Conservation (phyloP, 2,329 filamentous ascomycete genomes). For the Verticillium dahliae region DNA sequence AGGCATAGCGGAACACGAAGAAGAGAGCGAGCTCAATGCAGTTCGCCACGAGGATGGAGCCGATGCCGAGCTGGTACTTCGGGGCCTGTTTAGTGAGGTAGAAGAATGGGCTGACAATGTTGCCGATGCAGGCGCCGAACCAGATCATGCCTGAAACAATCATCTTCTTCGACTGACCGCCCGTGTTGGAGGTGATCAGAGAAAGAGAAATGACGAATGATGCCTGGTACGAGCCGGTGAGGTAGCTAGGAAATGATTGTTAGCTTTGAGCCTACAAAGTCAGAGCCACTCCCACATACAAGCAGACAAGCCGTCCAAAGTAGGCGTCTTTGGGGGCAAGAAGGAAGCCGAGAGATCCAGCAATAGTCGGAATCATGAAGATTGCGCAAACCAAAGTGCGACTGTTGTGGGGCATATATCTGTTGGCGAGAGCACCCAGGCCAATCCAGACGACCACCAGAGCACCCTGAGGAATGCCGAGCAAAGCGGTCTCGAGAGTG, state of each 20-base stretch:
- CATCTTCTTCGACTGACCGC: slow-evolving; percentile 57
- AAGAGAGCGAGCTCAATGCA: slow-evolving; percentile 30
- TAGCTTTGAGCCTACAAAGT: not conserved
- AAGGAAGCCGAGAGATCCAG: slow-evolving; percentile 50
- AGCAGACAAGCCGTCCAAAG: slow-evolving; percentile 51
- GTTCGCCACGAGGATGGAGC: slow-evolving; percentile 33
- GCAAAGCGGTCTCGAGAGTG: slow-evolving; percentile 26
- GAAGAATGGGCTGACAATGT: slow-evolving; percentile 58
- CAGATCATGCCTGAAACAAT: slow-evolving; percentile 57
- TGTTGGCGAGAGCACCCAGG: slow-evolving; percentile 30
- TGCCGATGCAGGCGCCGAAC: slow-evolving; percentile 53
- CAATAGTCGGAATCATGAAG: slow-evolving; percentile 53
- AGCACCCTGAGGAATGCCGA: slow-evolving; percentile 30
- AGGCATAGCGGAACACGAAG: slow-evolving; percentile 28
- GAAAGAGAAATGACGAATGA: slow-evolving; percentile 33
- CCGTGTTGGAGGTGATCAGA: slow-evolving; percentile 42
- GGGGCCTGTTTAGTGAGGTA: slow-evolving; percentile 47
- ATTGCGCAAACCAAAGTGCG: slow-evolving; percentile 46
- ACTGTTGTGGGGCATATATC: slow-evolving; percentile 34
- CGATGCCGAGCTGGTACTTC: slow-evolving; percentile 31
- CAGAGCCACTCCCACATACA: slow-evolving; percentile 16
- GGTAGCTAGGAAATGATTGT: slow-evolving; percentile 14
- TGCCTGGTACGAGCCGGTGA: slow-evolving; percentile 30
- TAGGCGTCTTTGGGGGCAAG: slow-evolving; percentile 43
- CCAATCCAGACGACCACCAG: slow-evolving; percentile 32